Percentiles rank a stretch among this genome's conserved stretches.
phyloP scores from a whole-genome alignment of 352 stramenopile species.

The Phytopythium cucurbitacearum region DNA sequence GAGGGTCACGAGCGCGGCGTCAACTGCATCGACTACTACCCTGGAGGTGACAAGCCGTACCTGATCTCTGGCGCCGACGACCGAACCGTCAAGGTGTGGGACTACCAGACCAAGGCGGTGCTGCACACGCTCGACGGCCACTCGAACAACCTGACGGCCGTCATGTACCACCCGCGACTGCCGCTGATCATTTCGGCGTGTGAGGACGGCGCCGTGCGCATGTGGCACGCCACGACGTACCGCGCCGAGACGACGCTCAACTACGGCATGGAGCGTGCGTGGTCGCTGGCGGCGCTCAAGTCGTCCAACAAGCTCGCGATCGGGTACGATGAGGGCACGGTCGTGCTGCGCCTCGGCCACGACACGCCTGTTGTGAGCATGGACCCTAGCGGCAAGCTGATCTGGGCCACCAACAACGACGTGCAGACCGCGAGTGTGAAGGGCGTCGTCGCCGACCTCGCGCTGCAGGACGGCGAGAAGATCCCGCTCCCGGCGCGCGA shows the following conservation, averaged over 20 bases:
- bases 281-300: slow-evolving; percentile 88
- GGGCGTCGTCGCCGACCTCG: slow-evolving; percentile 73
- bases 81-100: slow-evolving; percentile 98
- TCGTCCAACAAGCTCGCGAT: slow-evolving; percentile 92
- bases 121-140: slow-evolving; percentile 98
- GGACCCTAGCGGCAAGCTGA: slow-evolving; percentile 96
- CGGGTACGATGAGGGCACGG: slow-evolving; percentile 92
- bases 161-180: slow-evolving; percentile 98
- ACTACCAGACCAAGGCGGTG: slow-evolving; percentile 99
- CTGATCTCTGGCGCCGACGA: slow-evolving; percentile 96
- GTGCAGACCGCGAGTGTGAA: slow-evolving; percentile 94
- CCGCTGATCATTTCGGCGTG: slow-evolving; percentile 97
- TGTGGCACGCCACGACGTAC: slow-evolving; percentile 95
- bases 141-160: slow-evolving; percentile 97
- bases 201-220: slow-evolving; percentile 95
- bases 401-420: slow-evolving; percentile 98
- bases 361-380: slow-evolving; percentile 98
- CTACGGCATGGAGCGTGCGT: slow-evolving; percentile 99
- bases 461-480: slow-evolving; percentile 86
- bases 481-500: slow-evolving; percentile 85
- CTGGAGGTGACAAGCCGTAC: slow-evolving; percentile 98
- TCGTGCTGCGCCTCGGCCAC: slow-evolving; percentile 97
- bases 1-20: slow-evolving; percentile 95
- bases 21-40: slow-evolving; percentile 99
- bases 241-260: slow-evolving; percentile 98